These are phyloP conservation scores for Exutisphaerella laricina DNA, from an alignment of 2,329 filamentous ascomycete species.

Conservation along the genomic window DNA sequence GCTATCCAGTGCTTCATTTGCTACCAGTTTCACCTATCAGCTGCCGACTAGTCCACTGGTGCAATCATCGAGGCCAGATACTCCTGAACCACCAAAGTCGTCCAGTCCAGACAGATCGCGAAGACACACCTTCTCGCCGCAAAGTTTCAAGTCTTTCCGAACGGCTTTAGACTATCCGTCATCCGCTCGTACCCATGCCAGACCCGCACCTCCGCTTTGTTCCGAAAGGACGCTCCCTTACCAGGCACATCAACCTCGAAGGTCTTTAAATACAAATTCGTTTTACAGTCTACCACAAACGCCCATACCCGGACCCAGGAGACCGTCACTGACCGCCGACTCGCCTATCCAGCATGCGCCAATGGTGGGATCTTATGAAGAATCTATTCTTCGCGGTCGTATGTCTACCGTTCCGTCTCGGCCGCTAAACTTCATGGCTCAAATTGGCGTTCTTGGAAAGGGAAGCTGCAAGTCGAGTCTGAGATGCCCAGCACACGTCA, in stretches of 20 bases:
- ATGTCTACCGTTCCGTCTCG: constrained; percentile 97
- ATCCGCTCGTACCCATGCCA: constrained; percentile 21
- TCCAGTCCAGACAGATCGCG: constrained; percentile 49
- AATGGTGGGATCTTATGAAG: constrained; percentile 97
- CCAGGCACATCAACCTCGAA: constrained; percentile 71
- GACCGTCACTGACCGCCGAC: constrained; percentile 67
- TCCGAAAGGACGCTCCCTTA: constrained; percentile 60
- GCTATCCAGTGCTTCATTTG: constrained; percentile 58
- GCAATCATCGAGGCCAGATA: constrained; percentile 44
- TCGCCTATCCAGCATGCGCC: constrained; percentile 82
- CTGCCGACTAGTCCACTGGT: constrained; percentile 89
- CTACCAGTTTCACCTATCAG: constrained; percentile 76
- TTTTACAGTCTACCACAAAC: constrained; percentile 44
- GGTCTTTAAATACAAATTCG: constrained; percentile 58
- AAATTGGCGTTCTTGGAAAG: constrained; percentile 87
- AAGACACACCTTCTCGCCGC: constrained; percentile 67
- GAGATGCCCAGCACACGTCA: constrained; percentile 83
- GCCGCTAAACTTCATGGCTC: constrained; percentile 85
- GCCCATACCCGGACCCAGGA: constrained; percentile 47
- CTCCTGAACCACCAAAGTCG: constrained; percentile 31
- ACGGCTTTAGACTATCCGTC: constrained; percentile 35
- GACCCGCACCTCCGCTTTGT: constrained; percentile 42
- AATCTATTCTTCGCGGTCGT: constrained; percentile 86
- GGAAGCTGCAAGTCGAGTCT: constrained; percentile 83
- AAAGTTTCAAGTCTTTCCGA: constrained; percentile 49